These are phyloP conservation scores for Pyrenophora seminiperda DNA, from an alignment of 2,329 filamentous ascomycete species.

Conservation along the genomic window DNA sequence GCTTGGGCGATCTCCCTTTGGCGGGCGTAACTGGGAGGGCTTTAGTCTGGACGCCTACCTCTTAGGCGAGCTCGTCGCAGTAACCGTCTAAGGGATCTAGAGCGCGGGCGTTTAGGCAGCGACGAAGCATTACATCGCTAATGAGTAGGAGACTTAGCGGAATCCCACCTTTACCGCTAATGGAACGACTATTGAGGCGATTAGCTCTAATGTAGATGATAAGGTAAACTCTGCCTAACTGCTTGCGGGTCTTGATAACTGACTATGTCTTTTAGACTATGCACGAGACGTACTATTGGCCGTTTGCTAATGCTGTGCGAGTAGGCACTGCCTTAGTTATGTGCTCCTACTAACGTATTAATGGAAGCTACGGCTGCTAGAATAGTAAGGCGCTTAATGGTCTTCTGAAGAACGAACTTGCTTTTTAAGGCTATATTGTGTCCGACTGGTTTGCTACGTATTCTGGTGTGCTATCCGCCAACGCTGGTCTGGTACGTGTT, in stretches of 20 bases:
- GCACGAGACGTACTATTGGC: constrained; percentile 60
- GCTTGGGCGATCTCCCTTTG: constrained; percentile 46
- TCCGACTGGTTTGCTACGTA: constrained; percentile 55
- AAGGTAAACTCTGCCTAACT: no score
- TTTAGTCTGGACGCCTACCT: constrained; percentile 51
- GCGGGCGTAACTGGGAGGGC: constrained; percentile 54
- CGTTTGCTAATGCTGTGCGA: constrained; percentile 65
- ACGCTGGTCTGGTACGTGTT: constrained; percentile 56
- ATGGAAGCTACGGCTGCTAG: constrained; percentile 35
- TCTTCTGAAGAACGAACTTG: constrained; percentile 58
- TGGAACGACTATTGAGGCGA: constrained; percentile 57
- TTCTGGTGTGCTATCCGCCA: constrained; percentile 50
- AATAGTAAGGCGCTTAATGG: constrained; percentile 54
- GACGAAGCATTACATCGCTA: constrained; percentile 62
- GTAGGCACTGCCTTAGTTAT: constrained; percentile 65
- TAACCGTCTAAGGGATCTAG: constrained; percentile 48
- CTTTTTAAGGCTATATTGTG: constrained; percentile 53
- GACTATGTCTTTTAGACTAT: no score
- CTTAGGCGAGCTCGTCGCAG: constrained; percentile 46
- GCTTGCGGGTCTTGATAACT: no score
- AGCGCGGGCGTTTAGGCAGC: constrained; percentile 49
- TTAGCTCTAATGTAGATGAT: constrained; percentile 62
- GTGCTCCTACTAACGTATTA: constrained; percentile 50
- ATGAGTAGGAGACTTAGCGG: constrained; percentile 62
- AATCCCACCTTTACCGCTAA: constrained; percentile 35